Percentiles rank a stretch among this genome's conserved stretches.
Conservation (phyloP, 768 basidiomycete genomes). For the Scleroderma bovista region DNA sequence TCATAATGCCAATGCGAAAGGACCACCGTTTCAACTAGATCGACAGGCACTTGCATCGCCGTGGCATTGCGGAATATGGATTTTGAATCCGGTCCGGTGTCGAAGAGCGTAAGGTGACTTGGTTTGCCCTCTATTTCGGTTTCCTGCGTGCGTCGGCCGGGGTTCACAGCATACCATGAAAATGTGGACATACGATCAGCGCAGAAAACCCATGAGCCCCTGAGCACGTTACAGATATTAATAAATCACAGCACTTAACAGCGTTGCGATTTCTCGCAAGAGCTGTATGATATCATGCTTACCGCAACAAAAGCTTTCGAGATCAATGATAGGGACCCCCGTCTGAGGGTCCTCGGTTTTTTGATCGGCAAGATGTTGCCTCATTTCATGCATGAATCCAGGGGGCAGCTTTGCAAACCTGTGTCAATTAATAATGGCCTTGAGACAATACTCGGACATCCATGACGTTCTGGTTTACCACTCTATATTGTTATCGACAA, state of each 20-base stretch:
- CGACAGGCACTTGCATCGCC: conserved; percentile 51
- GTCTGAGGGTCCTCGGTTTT: conserved; percentile 40
- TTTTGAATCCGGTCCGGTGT: conserved; percentile 75
- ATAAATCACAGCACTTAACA: no score
- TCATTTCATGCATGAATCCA: conserved; percentile 70
- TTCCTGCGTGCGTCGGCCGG: conserved; percentile 36
- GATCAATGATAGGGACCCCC: conserved; percentile 61
- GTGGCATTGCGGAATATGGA: conserved; percentile 69
- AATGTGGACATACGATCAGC: conserved; percentile 50
- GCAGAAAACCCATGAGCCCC: conserved; percentile 86
- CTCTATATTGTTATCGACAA: conserved; percentile 78
- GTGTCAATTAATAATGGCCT: not conserved
- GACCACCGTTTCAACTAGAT: conserved; percentile 55
- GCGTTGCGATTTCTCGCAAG: no score
- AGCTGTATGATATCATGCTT: conserved; percentile 19
- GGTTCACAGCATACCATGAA: not conserved
- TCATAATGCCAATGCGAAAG: conserved; percentile 81
- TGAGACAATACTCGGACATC: not conserved
- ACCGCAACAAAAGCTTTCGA: conserved; percentile 71
- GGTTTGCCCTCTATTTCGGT: conserved; percentile 43
- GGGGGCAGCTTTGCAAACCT: conserved; percentile 80
- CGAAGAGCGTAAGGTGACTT: conserved; percentile 63
- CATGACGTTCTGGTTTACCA: conserved; percentile 40
- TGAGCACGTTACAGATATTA: conserved; percentile 15
- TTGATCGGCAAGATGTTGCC: conserved; percentile 52